Evolutionary conservation across 495 filamentous ascomycete genomes (phyloP), one percentile per base, ranked within the genome.

Genomic region (Hapsidospora chrysogenum): DNA sequence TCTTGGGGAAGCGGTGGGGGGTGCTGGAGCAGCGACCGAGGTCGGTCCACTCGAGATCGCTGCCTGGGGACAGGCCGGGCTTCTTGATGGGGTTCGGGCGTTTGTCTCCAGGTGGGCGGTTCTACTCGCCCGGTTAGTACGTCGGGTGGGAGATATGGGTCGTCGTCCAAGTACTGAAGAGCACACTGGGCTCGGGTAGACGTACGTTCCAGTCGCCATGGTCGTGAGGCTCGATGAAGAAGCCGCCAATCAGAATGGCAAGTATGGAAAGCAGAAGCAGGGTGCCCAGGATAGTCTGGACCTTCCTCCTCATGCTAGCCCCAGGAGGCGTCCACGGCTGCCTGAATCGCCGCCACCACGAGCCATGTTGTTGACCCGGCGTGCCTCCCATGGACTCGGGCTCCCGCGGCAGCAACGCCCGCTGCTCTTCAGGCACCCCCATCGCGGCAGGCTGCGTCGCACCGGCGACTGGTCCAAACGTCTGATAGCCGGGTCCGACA

Each of bases 371-470:
- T 20, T 33, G 39, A 1, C 19, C 16, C 7, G 34, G 31, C 10
- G 37, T 7, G 15, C 37, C 44, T 1, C 53, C 44, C 52, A 64
- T 64, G 39, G 60, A 63, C 48, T 64, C 52, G 2, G 59, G 61
- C 15, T 46, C 47, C 23, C 41, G 29, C 30, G 41, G 42, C 35
- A 64, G 43, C 1, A 61, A 41, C 29, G 50, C 47, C 33, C 50
- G 48, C 9, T 42, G 41, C 37, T 66, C 58, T 15, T 56, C 49
- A 10, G 35, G 33, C 21, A 38, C 30, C 3, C 56, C 59, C 61
- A 66, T 64, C 13, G 25, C 45, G 36, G 29, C 15, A 16, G 10
- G 2, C 9, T 26, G 25, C 16, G 21, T 5, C 19, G 14, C 25
- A 23, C 17, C 3, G 5, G 30, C 21, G 15, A 36, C 9, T 4